These are phyloP conservation scores for Bruguiera parviflora DNA, from an alignment of 345 rosid genomes.

Conservation along the genomic window DNA sequence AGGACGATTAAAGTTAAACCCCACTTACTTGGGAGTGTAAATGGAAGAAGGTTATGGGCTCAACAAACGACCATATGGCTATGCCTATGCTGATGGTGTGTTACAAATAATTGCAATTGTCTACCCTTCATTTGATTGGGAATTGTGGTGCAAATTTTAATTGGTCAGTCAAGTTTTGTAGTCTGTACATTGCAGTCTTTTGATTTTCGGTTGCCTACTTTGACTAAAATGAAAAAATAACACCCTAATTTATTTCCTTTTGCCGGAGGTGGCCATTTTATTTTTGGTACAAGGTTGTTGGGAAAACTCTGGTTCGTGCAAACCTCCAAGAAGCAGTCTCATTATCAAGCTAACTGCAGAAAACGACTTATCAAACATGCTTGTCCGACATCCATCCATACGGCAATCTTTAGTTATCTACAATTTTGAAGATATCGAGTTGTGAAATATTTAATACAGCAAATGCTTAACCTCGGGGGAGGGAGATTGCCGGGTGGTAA, in stretches of 20 bases:
- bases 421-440: background rate
- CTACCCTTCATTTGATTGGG: too few species aligned
- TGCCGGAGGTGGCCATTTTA: too few species aligned
- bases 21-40: slow-evolving; percentile 1
- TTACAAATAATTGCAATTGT: too few species aligned
- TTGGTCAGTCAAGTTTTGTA: too few species aligned
- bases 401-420: background rate
- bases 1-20: background rate
- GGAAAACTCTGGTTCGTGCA: background rate
- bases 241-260: too few species aligned
- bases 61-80: slow-evolving; percentile 1
- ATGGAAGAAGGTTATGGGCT: slow-evolving; percentile 2
- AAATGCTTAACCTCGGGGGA: background rate
- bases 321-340: slow-evolving; percentile 12
- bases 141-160: too few species aligned
- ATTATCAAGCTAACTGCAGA: slow-evolving; percentile 8
- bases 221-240: too few species aligned
- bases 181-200: too few species aligned
- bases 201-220: too few species aligned
- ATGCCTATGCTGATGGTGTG: background rate
- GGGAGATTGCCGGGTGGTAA: too few species aligned
- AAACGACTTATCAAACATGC: slow-evolving; percentile 13
- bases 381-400: slow-evolving; percentile 13
- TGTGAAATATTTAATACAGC: background rate
- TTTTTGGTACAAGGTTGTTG: background rate